Conservation (phyloP, 495 filamentous ascomycete genomes). For the Cairneyella variabilis region DNA sequence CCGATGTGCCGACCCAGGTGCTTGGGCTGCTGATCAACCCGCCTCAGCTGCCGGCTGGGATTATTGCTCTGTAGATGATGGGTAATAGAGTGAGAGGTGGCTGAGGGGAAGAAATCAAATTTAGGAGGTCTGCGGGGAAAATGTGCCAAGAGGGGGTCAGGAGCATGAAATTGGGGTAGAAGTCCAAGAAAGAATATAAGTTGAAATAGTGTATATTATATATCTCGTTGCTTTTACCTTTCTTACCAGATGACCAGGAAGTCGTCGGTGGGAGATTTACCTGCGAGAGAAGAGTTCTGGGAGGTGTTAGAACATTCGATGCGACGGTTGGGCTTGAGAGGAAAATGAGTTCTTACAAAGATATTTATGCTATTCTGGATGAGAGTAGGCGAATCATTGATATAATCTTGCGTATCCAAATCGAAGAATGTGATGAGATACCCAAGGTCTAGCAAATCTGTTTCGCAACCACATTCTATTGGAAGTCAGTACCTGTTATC, state of each 20-base stretch:
- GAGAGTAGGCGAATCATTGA: constrained; percentile 51
- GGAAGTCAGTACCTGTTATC: neutral
- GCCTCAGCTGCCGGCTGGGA: neutral
- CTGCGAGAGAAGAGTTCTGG: constrained; percentile 45
- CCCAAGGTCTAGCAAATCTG: constrained; percentile 59
- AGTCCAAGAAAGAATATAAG: no score
- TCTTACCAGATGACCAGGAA: constrained; percentile 51
- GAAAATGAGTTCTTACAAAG: no score
- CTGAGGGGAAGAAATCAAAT: no score
- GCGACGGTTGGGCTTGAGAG: no score
- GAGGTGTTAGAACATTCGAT: no score
- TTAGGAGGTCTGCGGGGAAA: no score
- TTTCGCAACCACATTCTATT: constrained; percentile 43
- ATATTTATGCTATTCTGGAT: constrained; percentile 72
- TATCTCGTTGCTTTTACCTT: no score
- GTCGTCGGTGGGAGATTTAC: constrained; percentile 31
- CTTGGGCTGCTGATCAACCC: neutral
- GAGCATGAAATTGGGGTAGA: no score
- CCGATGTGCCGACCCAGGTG: neutral
- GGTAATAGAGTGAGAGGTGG: no score
- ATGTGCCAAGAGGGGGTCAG: no score
- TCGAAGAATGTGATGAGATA: constrained; percentile 69
- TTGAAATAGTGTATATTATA: no score
- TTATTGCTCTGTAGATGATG: no score
- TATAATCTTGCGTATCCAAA: constrained; percentile 78